Conservation (phyloP, 495 filamentous ascomycete species). For the Aspergillus funiculosus region DNA sequence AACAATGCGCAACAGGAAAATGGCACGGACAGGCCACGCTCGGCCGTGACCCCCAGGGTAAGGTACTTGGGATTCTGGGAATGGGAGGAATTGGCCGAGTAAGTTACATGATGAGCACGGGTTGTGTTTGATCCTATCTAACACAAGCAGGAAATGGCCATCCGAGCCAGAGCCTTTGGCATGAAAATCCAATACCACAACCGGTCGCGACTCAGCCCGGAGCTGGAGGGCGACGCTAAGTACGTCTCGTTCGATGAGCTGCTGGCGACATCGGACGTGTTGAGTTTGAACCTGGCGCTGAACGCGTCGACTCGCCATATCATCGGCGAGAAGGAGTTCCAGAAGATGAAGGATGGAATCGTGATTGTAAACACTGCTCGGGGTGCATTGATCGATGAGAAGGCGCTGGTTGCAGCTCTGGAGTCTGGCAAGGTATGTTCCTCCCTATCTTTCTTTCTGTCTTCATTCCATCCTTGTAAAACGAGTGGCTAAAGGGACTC, state of each 20-base stretch:
- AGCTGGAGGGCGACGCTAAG: constrained; percentile 52
- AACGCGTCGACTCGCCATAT: constrained; percentile 63
- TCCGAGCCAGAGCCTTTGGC: constrained; percentile 61
- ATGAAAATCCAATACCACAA: constrained; percentile 72
- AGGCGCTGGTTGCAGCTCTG: constrained; percentile 64
- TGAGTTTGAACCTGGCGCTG: constrained; percentile 72
- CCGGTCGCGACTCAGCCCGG: constrained; percentile 49
- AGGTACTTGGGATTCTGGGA: constrained; percentile 72
- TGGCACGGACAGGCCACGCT: constrained; percentile 49
- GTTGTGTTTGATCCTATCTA: background rate
- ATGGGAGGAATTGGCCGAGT: constrained; percentile 76
- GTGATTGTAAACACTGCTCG: constrained; percentile 81
- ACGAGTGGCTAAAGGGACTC: background rate
- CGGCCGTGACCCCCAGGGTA: constrained; percentile 63
- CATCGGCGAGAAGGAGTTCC: constrained; percentile 59
- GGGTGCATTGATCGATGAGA: constrained; percentile 73
- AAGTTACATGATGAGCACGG: constrained; percentile 11
- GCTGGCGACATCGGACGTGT: constrained; percentile 60
- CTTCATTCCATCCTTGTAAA: background rate
- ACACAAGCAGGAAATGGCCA: constrained; percentile 56
- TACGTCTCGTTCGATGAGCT: constrained; percentile 67
- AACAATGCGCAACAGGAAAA: constrained; percentile 27
- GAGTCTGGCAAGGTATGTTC: constrained; percentile 58
- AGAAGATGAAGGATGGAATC: constrained; percentile 68
- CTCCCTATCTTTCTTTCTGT: too few relatives aligned